Evolutionary conservation across 331 rosid species (phyloP).

Genomic region (Stylosanthes scabra): DNA sequence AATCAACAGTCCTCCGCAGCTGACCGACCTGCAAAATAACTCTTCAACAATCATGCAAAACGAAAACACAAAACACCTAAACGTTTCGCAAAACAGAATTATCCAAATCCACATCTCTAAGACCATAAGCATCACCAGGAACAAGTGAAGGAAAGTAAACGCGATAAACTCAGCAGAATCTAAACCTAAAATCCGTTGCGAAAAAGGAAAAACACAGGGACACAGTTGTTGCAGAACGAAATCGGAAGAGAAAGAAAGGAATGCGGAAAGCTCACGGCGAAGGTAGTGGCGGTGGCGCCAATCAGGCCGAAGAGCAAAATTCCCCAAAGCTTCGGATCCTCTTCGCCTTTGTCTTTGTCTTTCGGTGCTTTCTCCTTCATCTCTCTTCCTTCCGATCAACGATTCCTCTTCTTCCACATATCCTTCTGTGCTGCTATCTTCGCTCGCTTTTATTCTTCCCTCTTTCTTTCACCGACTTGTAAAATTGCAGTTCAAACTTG

Average conservation of each 20-base stretch:
- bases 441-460: slow-evolving; percentile 14
- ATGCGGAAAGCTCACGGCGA: slow-evolving; percentile 60
- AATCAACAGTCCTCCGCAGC: slow-evolving; percentile 84
- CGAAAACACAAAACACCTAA: background rate
- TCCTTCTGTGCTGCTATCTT: slow-evolving; percentile 26
- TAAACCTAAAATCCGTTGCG: slow-evolving; percentile 22
- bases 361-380: slow-evolving; percentile 58
- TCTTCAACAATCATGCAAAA: background rate
- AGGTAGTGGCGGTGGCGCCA: slow-evolving; percentile 88
- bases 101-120: background rate
- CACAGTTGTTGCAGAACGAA: background rate
- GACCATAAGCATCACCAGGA: background rate
- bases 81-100: slow-evolving; percentile 5
- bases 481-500: background rate
- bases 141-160: background rate
- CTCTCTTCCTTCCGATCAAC: slow-evolving; percentile 25
- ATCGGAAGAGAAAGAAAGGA: background rate
- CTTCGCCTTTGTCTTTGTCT: slow-evolving; percentile 49
- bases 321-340: slow-evolving; percentile 74
- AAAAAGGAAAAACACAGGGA: background rate
- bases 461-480: slow-evolving; percentile 24
- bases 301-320: slow-evolving; percentile 75
- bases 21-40: slow-evolving; percentile 72
- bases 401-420: slow-evolving; percentile 45
- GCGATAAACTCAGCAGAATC: background rate